These are phyloP conservation scores for Wickerhamiella kazuoi DNA, from an alignment of 805 yeast species.

Conservation along the genomic window DNA sequence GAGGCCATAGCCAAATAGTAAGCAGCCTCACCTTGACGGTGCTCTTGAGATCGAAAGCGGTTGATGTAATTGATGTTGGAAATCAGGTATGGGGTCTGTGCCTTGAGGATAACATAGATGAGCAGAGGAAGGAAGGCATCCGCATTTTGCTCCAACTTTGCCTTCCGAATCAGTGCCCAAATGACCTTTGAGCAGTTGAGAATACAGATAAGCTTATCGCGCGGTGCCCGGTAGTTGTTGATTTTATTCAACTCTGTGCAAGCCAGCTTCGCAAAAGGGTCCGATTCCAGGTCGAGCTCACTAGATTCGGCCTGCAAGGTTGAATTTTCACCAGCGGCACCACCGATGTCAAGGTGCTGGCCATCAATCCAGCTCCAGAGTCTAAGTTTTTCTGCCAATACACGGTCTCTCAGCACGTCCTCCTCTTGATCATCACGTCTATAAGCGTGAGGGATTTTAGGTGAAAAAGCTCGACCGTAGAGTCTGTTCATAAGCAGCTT, in stretches of 20 bases:
- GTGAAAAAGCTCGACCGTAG: conserved; percentile 64
- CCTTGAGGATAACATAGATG: conserved; percentile 58
- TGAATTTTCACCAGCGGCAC: conserved; percentile 27
- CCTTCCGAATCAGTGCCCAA: conserved; percentile 64
- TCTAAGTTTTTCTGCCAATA: conserved; percentile 33
- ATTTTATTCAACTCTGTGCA: conserved; percentile 59
- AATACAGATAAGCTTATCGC: conserved; percentile 84
- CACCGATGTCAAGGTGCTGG: conserved; percentile 57
- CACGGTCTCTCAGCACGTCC: conserved; percentile 46
- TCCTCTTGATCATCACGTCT: conserved; percentile 38
- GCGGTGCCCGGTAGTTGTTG: conserved; percentile 73
- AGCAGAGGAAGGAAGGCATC: conserved; percentile 85
- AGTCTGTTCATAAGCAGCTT: conserved; percentile 79
- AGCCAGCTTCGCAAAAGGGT: conserved; percentile 47
- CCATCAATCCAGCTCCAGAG: conserved; percentile 60
- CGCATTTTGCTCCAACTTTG: conserved; percentile 61
- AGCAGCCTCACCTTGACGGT: conserved; percentile 73
- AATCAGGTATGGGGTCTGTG: conserved; percentile 44
- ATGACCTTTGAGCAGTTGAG: conserved; percentile 85
- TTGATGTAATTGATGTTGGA: conserved; percentile 77
- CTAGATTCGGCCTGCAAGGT: too few relatives aligned
- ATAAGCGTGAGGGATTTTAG: conserved; percentile 33
- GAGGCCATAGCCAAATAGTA: conserved; percentile 81
- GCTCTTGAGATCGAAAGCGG: conserved; percentile 57
- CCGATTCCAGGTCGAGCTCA: too few relatives aligned